Conservation (phyloP, 129 eudicot species). For the Deinandra increscens region DNA sequence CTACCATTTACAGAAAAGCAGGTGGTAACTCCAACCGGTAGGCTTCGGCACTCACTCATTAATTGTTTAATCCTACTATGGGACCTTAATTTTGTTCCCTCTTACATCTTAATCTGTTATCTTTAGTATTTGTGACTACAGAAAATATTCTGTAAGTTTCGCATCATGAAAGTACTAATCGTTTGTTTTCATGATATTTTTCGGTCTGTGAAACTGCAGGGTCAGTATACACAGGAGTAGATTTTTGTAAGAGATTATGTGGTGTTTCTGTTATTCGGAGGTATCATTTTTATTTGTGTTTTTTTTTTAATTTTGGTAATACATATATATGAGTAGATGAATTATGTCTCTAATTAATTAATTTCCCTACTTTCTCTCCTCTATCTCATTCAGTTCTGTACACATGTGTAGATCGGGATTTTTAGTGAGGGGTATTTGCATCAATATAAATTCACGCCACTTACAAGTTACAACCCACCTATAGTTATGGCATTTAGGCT, state of each 20-base stretch:
- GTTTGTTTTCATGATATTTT: constrained; percentile 1
- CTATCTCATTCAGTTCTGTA: too few species aligned
- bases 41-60: constrained; percentile 26
- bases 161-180: neutral
- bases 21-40: constrained; percentile 97
- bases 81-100: neutral
- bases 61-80: neutral
- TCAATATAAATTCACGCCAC: too few species aligned
- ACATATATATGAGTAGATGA: neutral
- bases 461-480: too few species aligned
- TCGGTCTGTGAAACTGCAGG: constrained; percentile 45
- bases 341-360: too few species aligned
- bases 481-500: too few species aligned
- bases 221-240: constrained; percentile 92
- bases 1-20: constrained; percentile 97
- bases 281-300: constrained; percentile 30
- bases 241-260: constrained; percentile 97
- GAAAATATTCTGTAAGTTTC: neutral
- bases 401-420: too few species aligned
- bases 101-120: neutral
- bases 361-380: too few species aligned
- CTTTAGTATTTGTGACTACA: neutral
- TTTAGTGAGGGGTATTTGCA: too few species aligned
- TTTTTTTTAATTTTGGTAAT: neutral
- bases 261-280: constrained; percentile 96